phyloP scores from a whole-genome alignment of 179 eudicot species.

The Patellifolia procumbens region DNA sequence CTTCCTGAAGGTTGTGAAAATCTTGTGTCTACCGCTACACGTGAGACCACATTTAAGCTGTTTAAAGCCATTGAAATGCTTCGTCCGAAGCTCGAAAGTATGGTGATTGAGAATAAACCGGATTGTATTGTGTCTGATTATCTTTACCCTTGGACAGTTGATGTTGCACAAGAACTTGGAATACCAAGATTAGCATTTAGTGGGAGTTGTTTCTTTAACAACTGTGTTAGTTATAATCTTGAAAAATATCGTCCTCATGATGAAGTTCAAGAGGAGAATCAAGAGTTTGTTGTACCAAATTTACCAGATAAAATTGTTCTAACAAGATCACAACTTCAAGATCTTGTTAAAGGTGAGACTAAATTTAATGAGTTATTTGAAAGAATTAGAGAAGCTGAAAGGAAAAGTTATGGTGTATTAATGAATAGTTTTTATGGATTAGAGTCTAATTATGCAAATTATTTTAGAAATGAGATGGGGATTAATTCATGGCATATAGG shows the following conservation, averaged over 20 bases:
- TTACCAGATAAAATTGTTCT: constrained; percentile 39
- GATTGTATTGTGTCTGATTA: constrained; percentile 59
- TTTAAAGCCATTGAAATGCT: constrained; percentile 34
- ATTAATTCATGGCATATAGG: constrained; percentile 49
- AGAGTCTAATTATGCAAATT: constrained; percentile 36
- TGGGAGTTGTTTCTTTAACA: constrained; percentile 38
- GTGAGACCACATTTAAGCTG: constrained; percentile 31
- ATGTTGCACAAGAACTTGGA: constrained; percentile 31
- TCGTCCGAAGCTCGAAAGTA: constrained; percentile 31
- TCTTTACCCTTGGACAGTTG: constrained; percentile 52
- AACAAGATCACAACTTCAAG: constrained; percentile 46
- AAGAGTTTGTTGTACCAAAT: constrained; percentile 41
- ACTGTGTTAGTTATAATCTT: constrained; percentile 35
- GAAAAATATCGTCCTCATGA: constrained; percentile 35
- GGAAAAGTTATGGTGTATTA: constrained; percentile 40
- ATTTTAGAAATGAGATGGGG: constrained; percentile 34
- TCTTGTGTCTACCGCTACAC: constrained; percentile 26
- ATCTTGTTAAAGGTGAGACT: constrained; percentile 34
- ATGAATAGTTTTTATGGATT: constrained; percentile 45
- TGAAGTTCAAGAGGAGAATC: constrained; percentile 31
- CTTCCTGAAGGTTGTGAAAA: constrained; percentile 52
- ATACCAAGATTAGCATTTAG: constrained; percentile 49
- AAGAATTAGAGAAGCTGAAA: constrained; percentile 41
- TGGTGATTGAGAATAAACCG: constrained; percentile 27
- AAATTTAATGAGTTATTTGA: constrained; percentile 33